A percentile compares a stretch with the other conserved stretches of the same genome.
Evolutionary conservation across 352 stramenopile genomes (phyloP).

Genomic region (Phytophthora hibernalis): DNA sequence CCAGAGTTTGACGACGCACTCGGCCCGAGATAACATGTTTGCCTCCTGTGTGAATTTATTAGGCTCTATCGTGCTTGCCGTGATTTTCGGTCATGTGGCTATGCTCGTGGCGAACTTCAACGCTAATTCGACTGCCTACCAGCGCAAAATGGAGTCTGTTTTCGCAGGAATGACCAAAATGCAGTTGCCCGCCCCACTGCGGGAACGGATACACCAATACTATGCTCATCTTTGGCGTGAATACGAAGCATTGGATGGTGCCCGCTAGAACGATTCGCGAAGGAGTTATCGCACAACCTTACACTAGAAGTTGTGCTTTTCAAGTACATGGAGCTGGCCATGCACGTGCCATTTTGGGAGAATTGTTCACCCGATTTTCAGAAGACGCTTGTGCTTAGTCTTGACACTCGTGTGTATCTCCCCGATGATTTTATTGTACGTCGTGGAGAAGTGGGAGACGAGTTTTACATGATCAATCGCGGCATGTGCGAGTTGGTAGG

Average conservation of each 20-base stretch:
- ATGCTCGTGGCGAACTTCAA: constrained; percentile 71
- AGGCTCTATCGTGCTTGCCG: constrained; percentile 55
- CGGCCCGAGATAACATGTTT: constrained; percentile 45
- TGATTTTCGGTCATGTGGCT: constrained; percentile 65
- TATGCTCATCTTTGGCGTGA: constrained; percentile 75
- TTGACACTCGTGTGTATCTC: constrained; percentile 63
- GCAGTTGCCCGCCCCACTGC: constrained; percentile 47
- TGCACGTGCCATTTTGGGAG: constrained; percentile 53
- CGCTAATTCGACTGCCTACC: constrained; percentile 55
- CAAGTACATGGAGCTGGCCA: constrained; percentile 70
- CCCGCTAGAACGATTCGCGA: constrained; percentile 54
- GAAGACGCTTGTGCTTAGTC: constrained; percentile 57
- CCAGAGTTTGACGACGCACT: constrained; percentile 40
- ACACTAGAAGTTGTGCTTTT: constrained; percentile 72
- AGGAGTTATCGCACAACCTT: constrained; percentile 68
- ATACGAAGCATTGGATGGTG: constrained; percentile 69
- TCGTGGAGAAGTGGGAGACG: constrained; percentile 51
- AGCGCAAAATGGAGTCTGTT: constrained; percentile 64
- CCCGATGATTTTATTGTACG: constrained; percentile 70
- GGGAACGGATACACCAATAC: constrained; percentile 75
- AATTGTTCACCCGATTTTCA: constrained; percentile 59
- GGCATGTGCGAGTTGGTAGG: constrained; percentile 50
- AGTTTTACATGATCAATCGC: constrained; percentile 76
- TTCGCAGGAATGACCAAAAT: constrained; percentile 64
- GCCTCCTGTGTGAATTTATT: constrained; percentile 47